Conservation (phyloP, 1,139 yeast species). For the Geotrichum fermentans region DNA sequence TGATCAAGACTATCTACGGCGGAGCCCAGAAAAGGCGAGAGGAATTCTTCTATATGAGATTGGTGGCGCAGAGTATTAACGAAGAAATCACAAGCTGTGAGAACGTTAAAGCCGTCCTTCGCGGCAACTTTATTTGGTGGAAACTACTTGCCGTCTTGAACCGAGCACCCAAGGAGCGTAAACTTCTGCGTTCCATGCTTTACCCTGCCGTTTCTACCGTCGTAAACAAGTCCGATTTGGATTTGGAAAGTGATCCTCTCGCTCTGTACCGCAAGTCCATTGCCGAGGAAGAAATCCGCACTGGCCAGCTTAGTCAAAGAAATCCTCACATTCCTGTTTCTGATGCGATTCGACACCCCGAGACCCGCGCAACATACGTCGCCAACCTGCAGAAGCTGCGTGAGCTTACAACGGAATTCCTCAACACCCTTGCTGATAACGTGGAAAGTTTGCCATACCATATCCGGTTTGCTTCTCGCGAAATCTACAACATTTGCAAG, state of each 20-base stretch:
- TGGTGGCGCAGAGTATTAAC: slow-evolving; percentile 51
- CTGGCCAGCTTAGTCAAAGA: slow-evolving; percentile 42
- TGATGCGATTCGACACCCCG: slow-evolving; percentile 72
- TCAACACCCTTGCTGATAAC: slow-evolving; percentile 44
- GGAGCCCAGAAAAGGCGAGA: slow-evolving; percentile 52
- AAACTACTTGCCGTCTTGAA: slow-evolving; percentile 52
- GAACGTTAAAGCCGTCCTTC: slow-evolving; percentile 27
- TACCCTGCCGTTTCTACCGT: slow-evolving; percentile 49
- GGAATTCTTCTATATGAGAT: slow-evolving; percentile 62
- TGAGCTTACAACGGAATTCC: slow-evolving; percentile 59
- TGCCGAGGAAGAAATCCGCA: slow-evolving; percentile 45
- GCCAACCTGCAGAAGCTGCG: slow-evolving; percentile 69
- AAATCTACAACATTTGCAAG: slow-evolving; percentile 39
- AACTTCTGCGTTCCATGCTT: slow-evolving; percentile 49
- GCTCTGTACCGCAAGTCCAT: slow-evolving; percentile 47
- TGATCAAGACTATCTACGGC: slow-evolving; percentile 49
- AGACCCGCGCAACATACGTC: slow-evolving; percentile 64
- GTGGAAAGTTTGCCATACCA: slow-evolving; percentile 56
- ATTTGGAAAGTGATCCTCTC: slow-evolving; percentile 78
- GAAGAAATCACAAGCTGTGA: slow-evolving; percentile 41
- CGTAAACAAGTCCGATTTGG: slow-evolving; percentile 53
- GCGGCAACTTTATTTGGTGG: slow-evolving; percentile 44
- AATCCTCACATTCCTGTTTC: slow-evolving; percentile 51
- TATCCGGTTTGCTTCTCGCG: slow-evolving; percentile 49
- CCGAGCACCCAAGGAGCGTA: slow-evolving; percentile 56